Conservation (phyloP, 495 filamentous ascomycete genomes). For the Penicillium pancosmium region DNA sequence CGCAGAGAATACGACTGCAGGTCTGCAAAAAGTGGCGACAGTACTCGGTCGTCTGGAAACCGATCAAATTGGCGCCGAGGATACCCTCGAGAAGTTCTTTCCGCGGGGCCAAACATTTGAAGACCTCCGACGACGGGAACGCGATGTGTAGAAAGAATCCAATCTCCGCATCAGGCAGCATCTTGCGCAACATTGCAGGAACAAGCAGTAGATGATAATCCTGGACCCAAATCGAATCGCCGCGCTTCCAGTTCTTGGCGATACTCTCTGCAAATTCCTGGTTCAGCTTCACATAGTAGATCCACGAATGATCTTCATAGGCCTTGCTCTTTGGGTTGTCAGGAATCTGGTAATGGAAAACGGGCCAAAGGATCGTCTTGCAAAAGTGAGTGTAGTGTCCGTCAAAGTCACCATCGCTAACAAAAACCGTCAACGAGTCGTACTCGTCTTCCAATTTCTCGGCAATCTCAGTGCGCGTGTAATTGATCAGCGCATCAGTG, state of each 20-base stretch:
- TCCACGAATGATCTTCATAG: slow-evolving; percentile 93
- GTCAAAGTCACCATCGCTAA: slow-evolving; percentile 85
- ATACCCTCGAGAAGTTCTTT: slow-evolving; percentile 87
- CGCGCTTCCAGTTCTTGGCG: slow-evolving; percentile 85
- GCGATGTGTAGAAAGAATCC: slow-evolving; percentile 94
- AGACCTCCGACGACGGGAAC: slow-evolving; percentile 94
- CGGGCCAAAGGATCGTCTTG: slow-evolving; percentile 87
- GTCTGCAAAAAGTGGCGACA: slow-evolving; percentile 91
- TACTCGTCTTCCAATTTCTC: slow-evolving; percentile 77
- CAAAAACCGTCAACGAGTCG: slow-evolving; percentile 78
- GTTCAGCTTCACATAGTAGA: slow-evolving; percentile 88
- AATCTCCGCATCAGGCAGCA: slow-evolving; percentile 85
- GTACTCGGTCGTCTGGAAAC: slow-evolving; percentile 92
- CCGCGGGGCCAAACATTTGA: slow-evolving; percentile 83
- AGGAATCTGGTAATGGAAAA: slow-evolving; percentile 95
- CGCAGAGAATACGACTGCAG: slow-evolving; percentile 81
- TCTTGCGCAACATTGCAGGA: slow-evolving; percentile 84
- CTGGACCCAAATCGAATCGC: slow-evolving; percentile 90
- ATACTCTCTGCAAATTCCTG: slow-evolving; percentile 88
- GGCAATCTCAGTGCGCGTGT: slow-evolving; percentile 75
- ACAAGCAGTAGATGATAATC: slow-evolving; percentile 94
- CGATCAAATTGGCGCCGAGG: slow-evolving; percentile 85
- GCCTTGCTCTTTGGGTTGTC: slow-evolving; percentile 98
- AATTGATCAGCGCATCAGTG: slow-evolving; percentile 73
- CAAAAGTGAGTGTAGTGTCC: slow-evolving; percentile 93